Base-by-base conservation (phyloP, 2,329 filamentous ascomycete species). In the Ophiocordyceps australis region DNA sequence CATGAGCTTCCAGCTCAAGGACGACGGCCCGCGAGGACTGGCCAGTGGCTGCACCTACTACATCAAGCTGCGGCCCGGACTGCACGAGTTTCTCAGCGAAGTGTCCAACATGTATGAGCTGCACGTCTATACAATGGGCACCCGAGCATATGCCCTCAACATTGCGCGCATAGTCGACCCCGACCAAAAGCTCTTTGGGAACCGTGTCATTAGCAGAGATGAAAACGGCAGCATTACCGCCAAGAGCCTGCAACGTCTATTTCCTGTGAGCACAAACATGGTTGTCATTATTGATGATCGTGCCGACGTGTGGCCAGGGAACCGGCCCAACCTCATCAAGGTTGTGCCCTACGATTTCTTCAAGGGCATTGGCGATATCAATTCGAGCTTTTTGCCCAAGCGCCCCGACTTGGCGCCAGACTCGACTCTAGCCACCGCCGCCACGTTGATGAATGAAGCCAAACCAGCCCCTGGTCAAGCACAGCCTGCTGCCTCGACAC, bases 71-170 rank as follows among this genome's bases (percentile, higher is more conserved):
- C 80, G 89, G 19, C 89, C 89, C 1, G 83, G 85, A 3, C 55
- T 95, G 26, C 61, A 71, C 33, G 67, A 76, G 22, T 98, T 98
- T 43, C 60, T 98, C 25, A 61, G 78, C 30, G 67, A 70, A 27
- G 65, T 94, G 24, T 70, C 82, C 1, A 65, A 74, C 41, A 58
- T 89, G 40, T 98, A 89, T 53, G 89, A 98, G 54, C 61, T 95
- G 42, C 89, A 98, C 47, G 86, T 98, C 34, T 98, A 98, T 57
- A 98, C 89, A 22, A 98, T 98, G 89, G 89, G 86, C 29, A 98
- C 89, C 14, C 71, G 89, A 35, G 81, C 86, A n/a, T 98, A 98
- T 45, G 89, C 89, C 8, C 65, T 85, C 38, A 77, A 81, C 32
- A 91, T 98, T 38, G 83, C 83, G 20, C 76, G 78, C 38, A 86